Base-by-base conservation (phyloP, 2,329 filamentous ascomycete species). In the Penicillium sp. region DNA sequence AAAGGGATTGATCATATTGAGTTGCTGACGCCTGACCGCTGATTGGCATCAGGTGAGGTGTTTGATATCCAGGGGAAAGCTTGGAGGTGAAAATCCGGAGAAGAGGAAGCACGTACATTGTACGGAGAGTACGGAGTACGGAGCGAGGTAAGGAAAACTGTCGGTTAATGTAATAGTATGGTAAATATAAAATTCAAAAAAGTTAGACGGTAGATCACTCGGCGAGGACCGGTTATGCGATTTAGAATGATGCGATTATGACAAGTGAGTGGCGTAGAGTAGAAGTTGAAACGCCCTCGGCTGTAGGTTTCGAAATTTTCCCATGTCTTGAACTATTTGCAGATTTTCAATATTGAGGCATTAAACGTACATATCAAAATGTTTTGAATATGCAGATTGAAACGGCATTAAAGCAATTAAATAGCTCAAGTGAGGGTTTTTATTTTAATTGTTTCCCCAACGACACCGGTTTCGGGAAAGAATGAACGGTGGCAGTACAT, bases 161-260 rank as follows among this genome's bases (percentile, higher is more conserved):
- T 27, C 24, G 24, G 24, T 34, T 34, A 14, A 34, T 34, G 31
- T 34, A 34, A 34, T 34, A 34, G 31, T 34, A 34, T 34, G 31
- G 31, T 34, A 34, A 34, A 14, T 40, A 32, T 24, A 27, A 43
- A 29, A 43, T 31, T 11, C 39, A 43, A 43, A 14, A 21, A 8
- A 14, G 24, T 34, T 31, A 22, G 13, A 44, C 5, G 31, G 49
- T 11, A 44, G 49, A 44, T 48, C 44, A 6, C 43, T 63, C 60
- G 62, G 60, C 57, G 53, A 47, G 48, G 50, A 63, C 61, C 60
- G 61, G 58, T 43, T 45, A 46, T 43, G 31, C 22, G 36, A 34
- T 18, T 24, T 38, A 60, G 53, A 47, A 65, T 65, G 63, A 65
- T 65, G 62, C 57, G 52, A 55, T 49, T 50, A 65, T 65, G 63